A percentile compares a stretch with the other conserved stretches of the same genome.
Conservation (phyloP, 345 rosid genomes). For the Rhodomyrtus tomentosa region DNA sequence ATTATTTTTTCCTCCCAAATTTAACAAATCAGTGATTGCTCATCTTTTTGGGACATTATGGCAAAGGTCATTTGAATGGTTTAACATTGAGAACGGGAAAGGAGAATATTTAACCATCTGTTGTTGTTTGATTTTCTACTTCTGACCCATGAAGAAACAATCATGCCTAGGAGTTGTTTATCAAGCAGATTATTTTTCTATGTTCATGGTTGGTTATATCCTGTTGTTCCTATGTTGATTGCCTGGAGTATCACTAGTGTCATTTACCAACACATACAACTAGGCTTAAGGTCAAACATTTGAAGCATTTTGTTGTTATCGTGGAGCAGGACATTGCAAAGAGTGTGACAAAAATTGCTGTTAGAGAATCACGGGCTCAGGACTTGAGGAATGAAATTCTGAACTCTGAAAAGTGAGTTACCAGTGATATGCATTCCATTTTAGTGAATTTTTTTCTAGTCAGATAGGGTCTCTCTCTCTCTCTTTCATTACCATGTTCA, state of each 20-base stretch:
- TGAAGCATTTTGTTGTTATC: constrained; percentile 1
- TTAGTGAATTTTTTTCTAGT: neutral
- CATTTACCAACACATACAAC: neutral
- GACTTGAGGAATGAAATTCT: constrained; percentile 84
- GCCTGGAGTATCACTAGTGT: neutral
- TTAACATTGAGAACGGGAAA: neutral
- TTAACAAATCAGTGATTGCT: neutral
- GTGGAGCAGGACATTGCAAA: constrained; percentile 64
- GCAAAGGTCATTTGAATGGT: neutral
- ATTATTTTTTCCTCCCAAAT: neutral
- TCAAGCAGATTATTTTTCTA: neutral
- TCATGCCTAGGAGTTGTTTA: neutral
- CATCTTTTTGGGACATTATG: neutral
- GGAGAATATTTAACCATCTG: neutral
- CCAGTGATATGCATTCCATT: neutral
- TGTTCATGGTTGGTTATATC: neutral
- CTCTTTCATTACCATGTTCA: neutral
- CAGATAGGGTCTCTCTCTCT: neutral
- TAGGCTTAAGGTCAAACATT: neutral
- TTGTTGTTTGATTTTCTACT: neutral
- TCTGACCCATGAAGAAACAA: neutral
- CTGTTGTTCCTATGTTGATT: neutral
- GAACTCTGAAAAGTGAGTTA: constrained; percentile 84
- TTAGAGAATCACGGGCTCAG: constrained; percentile 85
- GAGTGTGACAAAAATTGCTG: constrained; percentile 77